A percentile compares a stretch with the other conserved stretches of the same genome.
Conservation (phyloP, 2,329 filamentous ascomycete species). For the Neopestalotiopsis rosae region DNA sequence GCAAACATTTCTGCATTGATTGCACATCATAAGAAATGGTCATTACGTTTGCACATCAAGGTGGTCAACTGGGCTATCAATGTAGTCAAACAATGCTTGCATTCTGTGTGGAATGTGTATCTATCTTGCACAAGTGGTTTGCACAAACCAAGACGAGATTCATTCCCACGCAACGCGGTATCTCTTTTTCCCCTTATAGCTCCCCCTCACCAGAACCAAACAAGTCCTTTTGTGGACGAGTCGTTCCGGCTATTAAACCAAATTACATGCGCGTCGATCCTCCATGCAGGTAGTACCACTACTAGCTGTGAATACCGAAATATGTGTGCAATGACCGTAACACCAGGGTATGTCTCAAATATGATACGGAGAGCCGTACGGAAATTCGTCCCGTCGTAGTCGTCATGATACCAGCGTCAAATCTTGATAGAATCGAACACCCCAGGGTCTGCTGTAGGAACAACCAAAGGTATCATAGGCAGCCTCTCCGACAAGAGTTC, state of each 20-base stretch:
- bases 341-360: slow-evolving; percentile 4
- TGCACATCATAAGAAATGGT: too few relatives aligned
- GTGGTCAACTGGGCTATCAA: too few relatives aligned
- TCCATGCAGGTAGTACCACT: neutral
- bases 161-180: neutral
- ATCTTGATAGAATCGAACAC: neutral
- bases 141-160: neutral
- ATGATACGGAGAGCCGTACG: slow-evolving; percentile 10
- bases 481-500: neutral
- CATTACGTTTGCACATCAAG: too few relatives aligned
- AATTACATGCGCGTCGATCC: too few relatives aligned
- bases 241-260: too few relatives aligned
- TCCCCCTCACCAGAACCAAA: neutral
- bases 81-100: too few relatives aligned
- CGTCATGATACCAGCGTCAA: neutral
- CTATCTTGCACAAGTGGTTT: too few relatives aligned
- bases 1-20: too few relatives aligned
- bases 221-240: neutral
- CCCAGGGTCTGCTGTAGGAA: neutral
- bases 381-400: slow-evolving; percentile 12
- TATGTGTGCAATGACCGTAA: slow-evolving; percentile 6
- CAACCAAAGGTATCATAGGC: neutral
- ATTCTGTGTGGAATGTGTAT: too few relatives aligned
- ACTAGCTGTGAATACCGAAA: neutral
- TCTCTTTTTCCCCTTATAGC: neutral